Evolutionary conservation across 768 basidiomycete genomes (phyloP).

Genomic region (Chalciporus chontae): DNA sequence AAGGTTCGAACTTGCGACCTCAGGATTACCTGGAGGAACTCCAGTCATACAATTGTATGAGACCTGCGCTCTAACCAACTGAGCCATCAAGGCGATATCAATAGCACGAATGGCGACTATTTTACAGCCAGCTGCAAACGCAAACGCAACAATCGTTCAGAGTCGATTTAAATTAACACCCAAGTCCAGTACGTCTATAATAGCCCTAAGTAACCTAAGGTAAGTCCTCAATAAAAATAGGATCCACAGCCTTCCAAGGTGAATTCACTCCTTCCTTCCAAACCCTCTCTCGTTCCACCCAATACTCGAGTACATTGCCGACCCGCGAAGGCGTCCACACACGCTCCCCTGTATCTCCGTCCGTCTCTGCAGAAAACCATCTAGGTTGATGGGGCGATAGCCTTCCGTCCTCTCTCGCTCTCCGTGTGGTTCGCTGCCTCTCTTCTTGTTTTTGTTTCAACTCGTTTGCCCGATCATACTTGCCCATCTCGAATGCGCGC

Average conservation of each 20-base stretch:
- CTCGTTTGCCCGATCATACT: conserved; percentile 79
- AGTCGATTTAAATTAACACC: background rate
- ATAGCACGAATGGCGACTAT: too few species aligned
- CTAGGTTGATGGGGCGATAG: conserved; percentile 71
- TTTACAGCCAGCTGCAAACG: too few species aligned
- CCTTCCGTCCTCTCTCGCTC: conserved; percentile 70
- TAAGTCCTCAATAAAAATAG: conserved; percentile 73
- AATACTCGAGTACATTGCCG: conserved; percentile 67
- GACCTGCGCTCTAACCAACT: conserved; percentile 56
- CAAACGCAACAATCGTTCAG: too few species aligned
- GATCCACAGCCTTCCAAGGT: conserved; percentile 67
- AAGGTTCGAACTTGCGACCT: conserved; percentile 63
- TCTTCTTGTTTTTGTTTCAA: conserved; percentile 83
- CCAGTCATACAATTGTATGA: conserved; percentile 41
- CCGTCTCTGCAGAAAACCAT: conserved; percentile 84
- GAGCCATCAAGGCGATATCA: conserved; percentile 48
- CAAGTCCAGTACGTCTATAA: background rate
- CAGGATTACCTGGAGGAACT: conserved; percentile 40
- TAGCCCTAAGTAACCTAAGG: conserved; percentile 9
- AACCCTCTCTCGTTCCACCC: conserved; percentile 70
- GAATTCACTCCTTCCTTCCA: conserved; percentile 40
- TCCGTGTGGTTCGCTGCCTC: conserved; percentile 66
- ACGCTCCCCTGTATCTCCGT: conserved; percentile 85
- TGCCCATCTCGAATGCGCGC: conserved; percentile 87
- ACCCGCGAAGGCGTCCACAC: conserved; percentile 74